phyloP scores from a whole-genome alignment of 495 filamentous ascomycete species.

The Lasiosphaeria hispida region DNA sequence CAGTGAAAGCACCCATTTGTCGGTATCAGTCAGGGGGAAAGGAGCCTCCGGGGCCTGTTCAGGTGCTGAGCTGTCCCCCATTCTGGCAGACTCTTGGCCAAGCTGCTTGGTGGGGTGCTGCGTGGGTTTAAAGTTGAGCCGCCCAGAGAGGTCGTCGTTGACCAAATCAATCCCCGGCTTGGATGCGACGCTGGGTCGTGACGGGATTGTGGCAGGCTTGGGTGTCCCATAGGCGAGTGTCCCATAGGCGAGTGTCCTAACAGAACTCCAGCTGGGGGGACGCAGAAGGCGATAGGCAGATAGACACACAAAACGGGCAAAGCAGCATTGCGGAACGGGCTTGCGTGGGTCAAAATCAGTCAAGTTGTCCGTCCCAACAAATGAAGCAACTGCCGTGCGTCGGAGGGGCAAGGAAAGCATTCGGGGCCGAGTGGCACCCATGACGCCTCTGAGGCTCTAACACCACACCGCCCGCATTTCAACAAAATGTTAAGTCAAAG shows the following conservation, averaged over 20 bases:
- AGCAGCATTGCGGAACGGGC: too few relatives aligned
- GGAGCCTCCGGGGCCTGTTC: conserved; percentile 50
- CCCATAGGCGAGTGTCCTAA: too few relatives aligned
- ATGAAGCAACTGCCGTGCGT: conserved; percentile 8
- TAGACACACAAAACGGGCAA: too few relatives aligned
- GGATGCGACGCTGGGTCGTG: conserved; percentile 4
- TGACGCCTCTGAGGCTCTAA: too few relatives aligned
- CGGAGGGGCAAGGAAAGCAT: background rate
- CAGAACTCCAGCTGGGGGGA: too few relatives aligned
- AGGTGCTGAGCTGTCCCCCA: conserved; percentile 23
- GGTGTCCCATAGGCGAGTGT: too few relatives aligned
- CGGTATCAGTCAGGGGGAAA: conserved; percentile 64
- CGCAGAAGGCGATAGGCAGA: too few relatives aligned
- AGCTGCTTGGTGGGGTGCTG: background rate
- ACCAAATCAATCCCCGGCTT: background rate
- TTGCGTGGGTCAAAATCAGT: too few relatives aligned
- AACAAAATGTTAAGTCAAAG: too few relatives aligned
- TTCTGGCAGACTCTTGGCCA: conserved; percentile 13
- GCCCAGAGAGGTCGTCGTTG: background rate
- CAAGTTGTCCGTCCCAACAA: background rate
- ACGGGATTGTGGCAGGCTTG: background rate
- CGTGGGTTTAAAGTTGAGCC: background rate
- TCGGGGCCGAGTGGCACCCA: too few relatives aligned
- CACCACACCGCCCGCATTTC: too few relatives aligned
- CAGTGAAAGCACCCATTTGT: conserved; percentile 63